A percentile compares a stretch with the other conserved stretches of the same genome.
Evolutionary conservation across 257 asterid genomes (phyloP).

Genomic region (Rhazya stricta): DNA sequence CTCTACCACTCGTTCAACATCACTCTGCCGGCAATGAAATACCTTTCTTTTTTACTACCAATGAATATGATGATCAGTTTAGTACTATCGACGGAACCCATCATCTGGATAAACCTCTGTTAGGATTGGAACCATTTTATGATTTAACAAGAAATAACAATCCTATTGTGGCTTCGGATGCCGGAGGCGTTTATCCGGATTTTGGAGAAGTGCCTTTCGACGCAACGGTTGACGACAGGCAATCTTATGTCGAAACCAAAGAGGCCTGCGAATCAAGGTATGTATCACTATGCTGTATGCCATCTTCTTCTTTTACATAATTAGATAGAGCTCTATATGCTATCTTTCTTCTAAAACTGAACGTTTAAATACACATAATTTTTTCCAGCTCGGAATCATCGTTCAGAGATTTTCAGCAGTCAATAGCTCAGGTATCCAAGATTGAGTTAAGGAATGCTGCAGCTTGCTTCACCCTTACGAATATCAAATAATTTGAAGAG

Average conservation of each 20-base stretch:
- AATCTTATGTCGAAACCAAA: constrained; percentile 34
- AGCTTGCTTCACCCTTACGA: constrained; percentile 37
- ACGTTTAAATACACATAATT: not conserved
- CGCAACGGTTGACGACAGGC: constrained; percentile 28
- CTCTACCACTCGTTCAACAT: not conserved
- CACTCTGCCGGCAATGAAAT: constrained; percentile 9
- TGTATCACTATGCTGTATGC: too few relatives aligned
- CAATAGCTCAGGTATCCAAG: constrained; percentile 14
- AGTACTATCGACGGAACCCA: not conserved
- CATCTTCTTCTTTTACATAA: too few relatives aligned
- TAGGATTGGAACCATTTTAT: constrained; percentile 17
- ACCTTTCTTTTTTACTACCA: not conserved
- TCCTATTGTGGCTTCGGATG: not conserved
- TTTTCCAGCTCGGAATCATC: constrained; percentile 36
- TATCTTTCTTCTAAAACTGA: too few relatives aligned
- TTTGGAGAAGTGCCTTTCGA: constrained; percentile 17
- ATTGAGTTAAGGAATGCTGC: constrained; percentile 42
- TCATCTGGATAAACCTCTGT: constrained; percentile 1
- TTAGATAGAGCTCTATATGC: too few relatives aligned
- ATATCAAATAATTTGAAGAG: constrained; percentile 13
- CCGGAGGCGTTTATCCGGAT: constrained; percentile 15
- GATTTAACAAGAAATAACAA: constrained; percentile 3
- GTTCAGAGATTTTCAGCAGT: constrained; percentile 15
- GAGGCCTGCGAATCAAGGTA: constrained; percentile 42
- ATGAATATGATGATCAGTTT: constrained; percentile 8